These are phyloP conservation scores for Globisporangium orthogonon DNA, from an alignment of 352 stramenopile genomes.

Conservation along the genomic window DNA sequence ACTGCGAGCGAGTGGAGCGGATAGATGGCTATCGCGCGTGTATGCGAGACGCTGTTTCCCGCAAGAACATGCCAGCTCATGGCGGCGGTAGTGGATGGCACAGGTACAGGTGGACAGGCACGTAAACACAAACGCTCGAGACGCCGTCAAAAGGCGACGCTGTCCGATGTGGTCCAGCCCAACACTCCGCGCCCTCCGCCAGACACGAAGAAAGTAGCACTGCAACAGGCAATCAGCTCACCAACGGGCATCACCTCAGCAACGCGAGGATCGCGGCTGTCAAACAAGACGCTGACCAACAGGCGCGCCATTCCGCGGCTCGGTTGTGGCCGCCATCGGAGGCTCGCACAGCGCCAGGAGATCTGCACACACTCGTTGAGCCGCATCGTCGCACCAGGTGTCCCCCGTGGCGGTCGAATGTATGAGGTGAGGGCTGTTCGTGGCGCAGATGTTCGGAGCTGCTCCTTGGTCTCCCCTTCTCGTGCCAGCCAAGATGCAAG, in stretches of 20 bases:
- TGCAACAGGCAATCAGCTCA: background rate
- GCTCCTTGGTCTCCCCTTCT: background rate
- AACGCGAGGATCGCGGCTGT: background rate
- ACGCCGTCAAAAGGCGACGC: background rate
- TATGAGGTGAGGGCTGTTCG: background rate
- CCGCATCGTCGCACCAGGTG: background rate
- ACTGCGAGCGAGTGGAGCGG: background rate
- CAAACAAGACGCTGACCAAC: background rate
- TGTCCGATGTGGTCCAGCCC: background rate
- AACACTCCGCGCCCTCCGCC: too few species aligned
- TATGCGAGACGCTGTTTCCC: background rate
- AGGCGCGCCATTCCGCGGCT: background rate
- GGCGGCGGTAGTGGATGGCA: background rate
- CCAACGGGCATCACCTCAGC: background rate
- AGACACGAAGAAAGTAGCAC: background rate
- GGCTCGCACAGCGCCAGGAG: too few species aligned
- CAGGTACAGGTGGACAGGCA: background rate
- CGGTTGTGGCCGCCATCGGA: too few species aligned
- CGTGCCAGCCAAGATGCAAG: background rate
- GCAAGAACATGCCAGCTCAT: background rate
- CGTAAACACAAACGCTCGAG: background rate
- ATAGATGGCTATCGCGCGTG: background rate
- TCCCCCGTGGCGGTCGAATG: background rate
- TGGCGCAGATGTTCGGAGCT: too few species aligned
- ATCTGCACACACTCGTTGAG: background rate